These are phyloP conservation scores for Zygotorulaspora sp. DNA, from an alignment of 805 yeast genomes.

Conservation along the genomic window DNA sequence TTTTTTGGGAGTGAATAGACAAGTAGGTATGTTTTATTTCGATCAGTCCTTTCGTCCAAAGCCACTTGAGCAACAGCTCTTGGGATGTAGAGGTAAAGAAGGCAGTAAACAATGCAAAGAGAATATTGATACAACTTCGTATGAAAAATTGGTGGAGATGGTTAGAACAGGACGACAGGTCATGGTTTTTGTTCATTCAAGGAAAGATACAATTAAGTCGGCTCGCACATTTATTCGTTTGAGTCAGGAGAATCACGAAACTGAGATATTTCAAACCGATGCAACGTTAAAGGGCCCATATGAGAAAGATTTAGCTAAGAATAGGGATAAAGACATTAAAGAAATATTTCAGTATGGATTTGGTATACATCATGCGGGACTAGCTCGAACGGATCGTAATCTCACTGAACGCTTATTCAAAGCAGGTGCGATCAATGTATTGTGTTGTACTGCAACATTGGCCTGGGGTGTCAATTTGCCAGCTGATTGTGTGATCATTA, in stretches of 20 bases:
- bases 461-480: slow-evolving; percentile 99
- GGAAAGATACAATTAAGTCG: slow-evolving; percentile 87
- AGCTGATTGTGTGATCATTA: slow-evolving; percentile 93
- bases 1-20: slow-evolving; percentile 84
- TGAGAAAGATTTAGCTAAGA: slow-evolving; percentile 62
- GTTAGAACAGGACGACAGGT: slow-evolving; percentile 74
- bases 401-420: slow-evolving; percentile 83
- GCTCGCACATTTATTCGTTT: slow-evolving; percentile 65
- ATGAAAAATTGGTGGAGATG: slow-evolving; percentile 68
- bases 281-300: slow-evolving; percentile 34
- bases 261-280: slow-evolving; percentile 39
- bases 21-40: slow-evolving; percentile 89
- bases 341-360: slow-evolving; percentile 80
- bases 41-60: slow-evolving; percentile 92
- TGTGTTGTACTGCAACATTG: slow-evolving; percentile 93
- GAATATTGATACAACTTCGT: slow-evolving; percentile 69
- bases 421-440: slow-evolving; percentile 78
- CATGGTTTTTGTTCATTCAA: slow-evolving; percentile 94
- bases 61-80: slow-evolving; percentile 80
- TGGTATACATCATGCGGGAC: slow-evolving; percentile 97
- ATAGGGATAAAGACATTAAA: slow-evolving; percentile 69
- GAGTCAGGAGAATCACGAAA: slow-evolving; percentile 60
- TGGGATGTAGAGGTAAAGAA: slow-evolving; percentile 84
- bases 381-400: slow-evolving; percentile 86
- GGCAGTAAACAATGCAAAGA: slow-evolving; percentile 67